Percentiles rank a stretch among this genome's conserved stretches.
phyloP scores from a whole-genome alignment of 2,329 filamentous ascomycete genomes.

The Stagonosporopsis vannaccii region DNA sequence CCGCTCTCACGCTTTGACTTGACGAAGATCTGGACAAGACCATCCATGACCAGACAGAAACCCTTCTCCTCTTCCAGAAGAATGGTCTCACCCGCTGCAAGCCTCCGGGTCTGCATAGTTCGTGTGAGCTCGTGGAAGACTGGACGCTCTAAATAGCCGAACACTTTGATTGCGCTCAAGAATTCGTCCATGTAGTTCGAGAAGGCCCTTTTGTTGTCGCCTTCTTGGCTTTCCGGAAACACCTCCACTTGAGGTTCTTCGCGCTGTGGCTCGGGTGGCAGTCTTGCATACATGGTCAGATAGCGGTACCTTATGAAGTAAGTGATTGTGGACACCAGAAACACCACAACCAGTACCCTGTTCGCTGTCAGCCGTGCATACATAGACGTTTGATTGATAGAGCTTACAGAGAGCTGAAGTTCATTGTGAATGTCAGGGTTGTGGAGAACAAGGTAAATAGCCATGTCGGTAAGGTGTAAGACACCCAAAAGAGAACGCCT shows the following conservation, averaged over 20 bases:
- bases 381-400: not conserved
- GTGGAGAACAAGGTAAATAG: slow-evolving; percentile 90
- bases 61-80: slow-evolving; percentile 97
- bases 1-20: slow-evolving; percentile 72
- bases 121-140: slow-evolving; percentile 97
- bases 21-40: slow-evolving; percentile 96
- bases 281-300: slow-evolving; percentile 93
- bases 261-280: slow-evolving; percentile 92
- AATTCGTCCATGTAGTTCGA: slow-evolving; percentile 99
- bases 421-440: slow-evolving; percentile 97
- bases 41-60: slow-evolving; percentile 96
- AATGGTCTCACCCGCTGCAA: slow-evolving; percentile 94
- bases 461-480: slow-evolving; percentile 87
- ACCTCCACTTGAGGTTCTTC: slow-evolving; percentile 96
- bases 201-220: slow-evolving; percentile 86
- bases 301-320: slow-evolving; percentile 97
- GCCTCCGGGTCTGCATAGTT: slow-evolving; percentile 96
- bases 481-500: slow-evolving; percentile 74
- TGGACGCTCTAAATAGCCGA: slow-evolving; percentile 93
- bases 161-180: slow-evolving; percentile 97
- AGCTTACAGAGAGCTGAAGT: slow-evolving; percentile 88
- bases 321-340: slow-evolving; percentile 81
- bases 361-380: slow-evolving; percentile 33
- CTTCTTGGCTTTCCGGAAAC: slow-evolving; percentile 91
- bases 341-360: slow-evolving; percentile 70